phyloP scores from a whole-genome alignment of 1,284 basidiomycete species.

The Cryptococcus sp. region DNA sequence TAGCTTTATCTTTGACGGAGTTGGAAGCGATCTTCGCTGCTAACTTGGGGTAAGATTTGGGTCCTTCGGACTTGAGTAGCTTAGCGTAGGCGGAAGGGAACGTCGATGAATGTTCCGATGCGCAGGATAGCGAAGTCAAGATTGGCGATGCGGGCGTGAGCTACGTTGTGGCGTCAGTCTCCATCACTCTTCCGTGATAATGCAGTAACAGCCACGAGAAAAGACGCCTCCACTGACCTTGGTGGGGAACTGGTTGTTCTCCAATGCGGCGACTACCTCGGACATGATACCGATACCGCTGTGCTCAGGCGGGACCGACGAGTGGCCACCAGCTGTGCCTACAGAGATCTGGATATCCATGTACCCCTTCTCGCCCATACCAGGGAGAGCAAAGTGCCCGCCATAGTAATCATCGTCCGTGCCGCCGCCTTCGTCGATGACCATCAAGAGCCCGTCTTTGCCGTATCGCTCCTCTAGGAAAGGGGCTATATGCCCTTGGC shows the following conservation, averaged over 20 bases:
- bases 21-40: conserved; percentile 42
- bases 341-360: conserved; percentile 48
- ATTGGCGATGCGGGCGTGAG: conserved; percentile 52
- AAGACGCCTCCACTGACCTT: conserved; percentile 21
- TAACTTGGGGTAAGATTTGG: conserved; percentile 48
- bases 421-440: conserved; percentile 53
- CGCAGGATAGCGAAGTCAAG: conserved; percentile 54
- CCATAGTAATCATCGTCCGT: conserved; percentile 43
- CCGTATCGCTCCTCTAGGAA: conserved; percentile 51
- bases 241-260: conserved; percentile 50
- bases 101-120: conserved; percentile 47
- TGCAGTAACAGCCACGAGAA: too few species aligned
- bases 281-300: conserved; percentile 56
- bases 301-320: conserved; percentile 54
- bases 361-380: conserved; percentile 50
- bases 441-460: conserved; percentile 47
- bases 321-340: conserved; percentile 53
- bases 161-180: conserved; percentile 7
- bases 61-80: conserved; percentile 33
- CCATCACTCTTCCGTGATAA: neutral
- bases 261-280: conserved; percentile 49
- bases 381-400: conserved; percentile 43
- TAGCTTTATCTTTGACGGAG: conserved; percentile 20
- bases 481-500: conserved; percentile 49
- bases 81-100: conserved; percentile 44